Evolutionary conservation across 305 asterid genomes (phyloP).

Genomic region (Stenogyne calaminthoides): DNA sequence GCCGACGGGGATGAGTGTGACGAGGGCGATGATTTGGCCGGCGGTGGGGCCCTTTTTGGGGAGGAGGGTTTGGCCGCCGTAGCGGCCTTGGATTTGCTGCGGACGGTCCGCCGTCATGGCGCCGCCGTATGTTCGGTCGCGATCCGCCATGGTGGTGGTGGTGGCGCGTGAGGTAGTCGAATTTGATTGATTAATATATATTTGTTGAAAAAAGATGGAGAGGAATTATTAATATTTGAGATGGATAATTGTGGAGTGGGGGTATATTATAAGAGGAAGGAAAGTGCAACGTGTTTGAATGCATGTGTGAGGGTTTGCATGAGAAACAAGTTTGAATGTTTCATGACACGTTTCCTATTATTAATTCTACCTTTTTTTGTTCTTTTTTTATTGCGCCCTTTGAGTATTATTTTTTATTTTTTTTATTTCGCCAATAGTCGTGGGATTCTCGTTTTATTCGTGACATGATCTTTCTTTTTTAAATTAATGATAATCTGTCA

Average conservation of each 20-base stretch:
- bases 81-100: slow-evolving; percentile 47
- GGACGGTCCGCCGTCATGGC: slow-evolving; percentile 46
- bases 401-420: too few species aligned
- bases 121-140: background rate
- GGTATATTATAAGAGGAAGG: slow-evolving; percentile 31
- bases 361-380: too few species aligned
- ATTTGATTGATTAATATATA: too few species aligned
- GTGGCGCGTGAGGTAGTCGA: background rate
- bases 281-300: slow-evolving; percentile 55
- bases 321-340: too few species aligned
- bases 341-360: slow-evolving; percentile 36
- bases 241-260: background rate
- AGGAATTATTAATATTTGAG: background rate
- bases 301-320: too few species aligned
- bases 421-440: background rate
- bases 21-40: slow-evolving; percentile 52
- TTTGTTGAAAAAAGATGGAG: background rate
- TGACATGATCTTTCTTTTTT: background rate
- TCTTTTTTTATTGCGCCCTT: too few species aligned
- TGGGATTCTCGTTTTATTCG: background rate
- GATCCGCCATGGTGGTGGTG: background rate
- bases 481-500: too few species aligned
- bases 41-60: slow-evolving; percentile 59
- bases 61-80: slow-evolving; percentile 35
- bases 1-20: slow-evolving; percentile 64